Conservation (phyloP, 768 basidiomycete species). For the Mycena vulgaris region DNA sequence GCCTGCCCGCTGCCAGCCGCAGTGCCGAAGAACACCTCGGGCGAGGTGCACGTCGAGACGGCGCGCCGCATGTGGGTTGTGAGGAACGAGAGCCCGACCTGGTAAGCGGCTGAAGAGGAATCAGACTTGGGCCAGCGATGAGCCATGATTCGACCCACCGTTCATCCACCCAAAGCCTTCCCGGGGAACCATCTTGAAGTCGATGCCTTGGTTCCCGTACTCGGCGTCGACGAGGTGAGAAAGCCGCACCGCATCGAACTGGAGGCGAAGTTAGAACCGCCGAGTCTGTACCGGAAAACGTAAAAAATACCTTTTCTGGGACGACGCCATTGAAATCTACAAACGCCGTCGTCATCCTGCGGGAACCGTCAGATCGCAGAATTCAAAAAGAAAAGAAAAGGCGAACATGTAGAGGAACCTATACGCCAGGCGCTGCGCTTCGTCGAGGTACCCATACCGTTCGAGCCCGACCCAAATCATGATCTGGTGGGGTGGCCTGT, state of each 20-base stretch:
- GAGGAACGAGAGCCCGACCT: constrained; percentile 96
- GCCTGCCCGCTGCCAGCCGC: constrained; percentile 54
- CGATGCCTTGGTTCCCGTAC: constrained; percentile 96
- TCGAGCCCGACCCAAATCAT: constrained; percentile 99
- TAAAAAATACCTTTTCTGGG: constrained; percentile 86
- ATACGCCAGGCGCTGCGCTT: constrained; percentile 94
- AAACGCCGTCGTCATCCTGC: constrained; percentile 93
- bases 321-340: constrained; percentile 99
- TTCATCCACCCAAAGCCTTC: constrained; percentile 99
- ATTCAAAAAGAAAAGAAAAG: neutral
- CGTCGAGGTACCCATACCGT: constrained; percentile 95
- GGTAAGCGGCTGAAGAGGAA: constrained; percentile 82
- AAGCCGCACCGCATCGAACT: constrained; percentile 97
- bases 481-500: constrained; percentile 96
- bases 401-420: constrained; percentile 96
- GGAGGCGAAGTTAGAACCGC: constrained; percentile 24
- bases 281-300: constrained; percentile 1
- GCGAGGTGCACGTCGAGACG: constrained; percentile 94
- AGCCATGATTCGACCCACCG: constrained; percentile 64
- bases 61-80: constrained; percentile 96
- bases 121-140: constrained; percentile 7
- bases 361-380: constrained; percentile 4
- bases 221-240: constrained; percentile 98
- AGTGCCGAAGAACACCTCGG: constrained; percentile 88
- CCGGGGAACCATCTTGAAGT: constrained; percentile 97